Percentiles rank a stretch among this genome's conserved stretches.
These are phyloP conservation scores for Cercophora samala DNA, from an alignment of 495 filamentous ascomycete species.

Conservation along the genomic window DNA sequence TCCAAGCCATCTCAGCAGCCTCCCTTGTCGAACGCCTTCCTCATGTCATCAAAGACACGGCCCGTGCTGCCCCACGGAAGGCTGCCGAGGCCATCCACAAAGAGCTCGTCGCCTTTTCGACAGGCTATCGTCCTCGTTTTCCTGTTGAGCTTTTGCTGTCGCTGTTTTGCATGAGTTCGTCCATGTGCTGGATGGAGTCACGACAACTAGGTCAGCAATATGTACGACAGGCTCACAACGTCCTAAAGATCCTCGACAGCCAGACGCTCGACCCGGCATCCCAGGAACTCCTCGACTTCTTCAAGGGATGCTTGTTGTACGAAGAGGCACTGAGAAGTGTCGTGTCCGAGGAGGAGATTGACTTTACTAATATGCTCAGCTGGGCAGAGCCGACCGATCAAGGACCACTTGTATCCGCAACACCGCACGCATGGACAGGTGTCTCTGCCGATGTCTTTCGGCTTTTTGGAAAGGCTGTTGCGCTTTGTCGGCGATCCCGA, in stretches of 20 bases:
- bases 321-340: conserved; percentile 38
- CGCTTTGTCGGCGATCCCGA: conserved; percentile 33
- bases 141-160: conserved; percentile 32
- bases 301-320: conserved; percentile 37
- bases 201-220: conserved; percentile 32
- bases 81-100: conserved; percentile 30
- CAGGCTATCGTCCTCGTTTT: conserved; percentile 16
- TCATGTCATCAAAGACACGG: conserved; percentile 32
- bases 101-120: conserved; percentile 28
- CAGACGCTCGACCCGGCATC: conserved; percentile 20
- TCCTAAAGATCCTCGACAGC: conserved; percentile 26
- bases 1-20: conserved; percentile 35
- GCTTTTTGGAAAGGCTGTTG: conserved; percentile 36
- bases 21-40: conserved; percentile 36
- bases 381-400: conserved; percentile 28
- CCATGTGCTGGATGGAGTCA: conserved; percentile 36
- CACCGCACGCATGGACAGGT: conserved; percentile 32
- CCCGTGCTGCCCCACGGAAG: conserved; percentile 24
- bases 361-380: conserved; percentile 34
- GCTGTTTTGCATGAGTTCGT: conserved; percentile 38
- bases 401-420: conserved; percentile 15
- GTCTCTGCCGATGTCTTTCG: conserved; percentile 29
- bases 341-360: conserved; percentile 35
- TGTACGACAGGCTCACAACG: conserved; percentile 27
- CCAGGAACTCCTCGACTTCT: conserved; percentile 30